A percentile compares a stretch with the other conserved stretches of the same genome.
These are phyloP conservation scores for Tylopilus cervinicoccineus DNA, from an alignment of 768 basidiomycete genomes.

Conservation along the genomic window DNA sequence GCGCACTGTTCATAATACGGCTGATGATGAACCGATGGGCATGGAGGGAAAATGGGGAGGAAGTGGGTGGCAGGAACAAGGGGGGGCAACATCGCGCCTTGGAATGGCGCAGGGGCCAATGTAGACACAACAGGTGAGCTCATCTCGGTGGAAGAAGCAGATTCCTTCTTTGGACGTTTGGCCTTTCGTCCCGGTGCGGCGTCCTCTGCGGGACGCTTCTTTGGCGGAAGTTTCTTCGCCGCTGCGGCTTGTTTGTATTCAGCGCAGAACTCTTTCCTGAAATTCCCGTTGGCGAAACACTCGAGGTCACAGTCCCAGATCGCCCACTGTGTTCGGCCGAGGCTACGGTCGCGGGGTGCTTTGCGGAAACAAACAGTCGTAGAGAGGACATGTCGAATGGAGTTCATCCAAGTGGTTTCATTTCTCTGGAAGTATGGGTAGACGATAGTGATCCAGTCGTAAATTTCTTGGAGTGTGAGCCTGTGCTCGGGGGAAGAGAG, in stretches of 20 bases:
- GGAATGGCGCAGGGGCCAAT: slow-evolving; percentile 18
- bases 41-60: slow-evolving; percentile 46
- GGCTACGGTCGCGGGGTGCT: slow-evolving; percentile 66
- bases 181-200: slow-evolving; percentile 37
- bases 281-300: slow-evolving; percentile 83
- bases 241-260: slow-evolving; percentile 31
- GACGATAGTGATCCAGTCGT: slow-evolving; percentile 91
- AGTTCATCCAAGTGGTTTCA: slow-evolving; percentile 97
- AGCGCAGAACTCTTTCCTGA: slow-evolving; percentile 56
- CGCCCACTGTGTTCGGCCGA: slow-evolving; percentile 85
- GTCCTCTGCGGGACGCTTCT: slow-evolving; percentile 40
- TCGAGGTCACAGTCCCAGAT: slow-evolving; percentile 79
- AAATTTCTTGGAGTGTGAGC: slow-evolving; percentile 92
- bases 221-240: slow-evolving; percentile 29
- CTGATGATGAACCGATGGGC: slow-evolving; percentile 63
- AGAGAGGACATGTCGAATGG: slow-evolving; percentile 93
- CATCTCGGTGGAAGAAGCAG: slow-evolving; percentile 20
- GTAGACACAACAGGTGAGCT: slow-evolving; percentile 20
- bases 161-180: slow-evolving; percentile 44
- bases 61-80: slow-evolving; percentile 24
- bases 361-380: slow-evolving; percentile 92
- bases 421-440: slow-evolving; percentile 92
- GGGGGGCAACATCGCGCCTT: slow-evolving; percentile 17
- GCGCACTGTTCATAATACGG: slow-evolving; percentile 66
- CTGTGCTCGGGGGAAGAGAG: slow-evolving; percentile 79